phyloP scores from a whole-genome alignment of 2,329 filamentous ascomycete genomes.

The Aureobasidium sp. region DNA sequence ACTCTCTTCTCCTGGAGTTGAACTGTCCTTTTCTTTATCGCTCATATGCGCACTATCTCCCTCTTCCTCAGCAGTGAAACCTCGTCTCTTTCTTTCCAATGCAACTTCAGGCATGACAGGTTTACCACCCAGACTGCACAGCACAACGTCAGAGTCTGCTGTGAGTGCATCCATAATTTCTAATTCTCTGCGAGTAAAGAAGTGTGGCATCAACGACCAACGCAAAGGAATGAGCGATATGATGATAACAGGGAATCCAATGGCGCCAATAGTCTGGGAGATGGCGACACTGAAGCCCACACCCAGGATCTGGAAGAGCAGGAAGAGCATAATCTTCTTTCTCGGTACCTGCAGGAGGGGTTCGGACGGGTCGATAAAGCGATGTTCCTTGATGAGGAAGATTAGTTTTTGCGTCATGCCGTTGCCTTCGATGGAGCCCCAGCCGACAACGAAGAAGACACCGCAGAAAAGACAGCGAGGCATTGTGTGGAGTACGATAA shows the following conservation, averaged over 20 bases:
- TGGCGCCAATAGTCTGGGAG: constrained; percentile 53
- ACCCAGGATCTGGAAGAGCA: constrained; percentile 45
- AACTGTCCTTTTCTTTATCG: constrained; percentile 36
- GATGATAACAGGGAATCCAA: constrained; percentile 54
- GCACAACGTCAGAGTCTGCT: constrained; percentile 46
- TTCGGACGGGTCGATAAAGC: constrained; percentile 44
- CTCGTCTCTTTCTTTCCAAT: constrained; percentile 21
- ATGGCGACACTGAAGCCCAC: constrained; percentile 51
- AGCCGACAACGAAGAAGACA: constrained; percentile 53
- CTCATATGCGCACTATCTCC: constrained; percentile 32
- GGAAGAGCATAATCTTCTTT: constrained; percentile 44
- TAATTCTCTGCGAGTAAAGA: constrained; percentile 45
- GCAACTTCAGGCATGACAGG: constrained; percentile 34
- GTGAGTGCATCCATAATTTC: constrained; percentile 48
- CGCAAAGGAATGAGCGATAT: constrained; percentile 50
- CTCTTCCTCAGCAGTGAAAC: constrained; percentile 21
- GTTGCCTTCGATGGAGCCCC: constrained; percentile 46
- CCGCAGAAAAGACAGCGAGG: constrained; percentile 49
- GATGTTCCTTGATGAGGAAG: constrained; percentile 41
- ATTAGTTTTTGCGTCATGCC: constrained; percentile 47
- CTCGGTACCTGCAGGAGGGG: constrained; percentile 39
- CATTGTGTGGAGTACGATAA: constrained; percentile 48
- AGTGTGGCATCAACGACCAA: constrained; percentile 43
- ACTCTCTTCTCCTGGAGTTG: constrained; percentile 34
- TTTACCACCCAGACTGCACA: constrained; percentile 47